phyloP scores from a whole-genome alignment of 2,329 filamentous ascomycete genomes.

The Gremmenia infestans region DNA sequence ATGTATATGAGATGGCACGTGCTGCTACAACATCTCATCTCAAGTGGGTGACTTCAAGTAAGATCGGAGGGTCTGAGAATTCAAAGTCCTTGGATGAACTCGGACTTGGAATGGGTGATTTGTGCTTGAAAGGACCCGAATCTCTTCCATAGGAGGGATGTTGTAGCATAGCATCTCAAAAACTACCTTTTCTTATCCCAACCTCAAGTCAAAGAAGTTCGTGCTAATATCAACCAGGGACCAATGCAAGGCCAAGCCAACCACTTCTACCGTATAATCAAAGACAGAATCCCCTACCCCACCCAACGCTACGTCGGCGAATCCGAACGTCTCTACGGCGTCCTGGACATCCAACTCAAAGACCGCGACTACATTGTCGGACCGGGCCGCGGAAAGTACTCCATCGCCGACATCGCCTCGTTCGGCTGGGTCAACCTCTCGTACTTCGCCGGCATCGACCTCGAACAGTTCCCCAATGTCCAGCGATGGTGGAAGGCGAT shows the following conservation, averaged over 20 bases:
- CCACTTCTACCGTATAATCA: slow-evolving; percentile 65
- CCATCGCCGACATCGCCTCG: slow-evolving; percentile 67
- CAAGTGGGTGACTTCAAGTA: too few species aligned
- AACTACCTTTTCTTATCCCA: too few species aligned
- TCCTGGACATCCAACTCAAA: slow-evolving; percentile 62
- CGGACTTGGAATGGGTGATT: too few species aligned
- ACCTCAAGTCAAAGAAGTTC: neutral
- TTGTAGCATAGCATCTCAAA: neutral
- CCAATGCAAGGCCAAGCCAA: slow-evolving; percentile 71
- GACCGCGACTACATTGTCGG: slow-evolving; percentile 51
- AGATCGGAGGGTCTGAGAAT: too few species aligned
- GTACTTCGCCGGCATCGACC: slow-evolving; percentile 57
- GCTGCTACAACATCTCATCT: neutral
- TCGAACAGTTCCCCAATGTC: slow-evolving; percentile 60
- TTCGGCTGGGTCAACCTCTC: slow-evolving; percentile 63
- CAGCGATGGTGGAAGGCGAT: slow-evolving; percentile 63
- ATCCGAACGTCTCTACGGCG: slow-evolving; percentile 66
- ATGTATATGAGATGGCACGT: too few species aligned
- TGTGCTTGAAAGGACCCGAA: too few species aligned
- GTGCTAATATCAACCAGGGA: slow-evolving; percentile 45
- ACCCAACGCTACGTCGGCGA: slow-evolving; percentile 73
- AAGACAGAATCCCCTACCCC: slow-evolving; percentile 65
- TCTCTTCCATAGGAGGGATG: neutral
- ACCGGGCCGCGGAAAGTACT: slow-evolving; percentile 48
- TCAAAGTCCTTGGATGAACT: too few species aligned